Conservation (phyloP, 345 rosid species). For the Citrus cavaleriei region DNA sequence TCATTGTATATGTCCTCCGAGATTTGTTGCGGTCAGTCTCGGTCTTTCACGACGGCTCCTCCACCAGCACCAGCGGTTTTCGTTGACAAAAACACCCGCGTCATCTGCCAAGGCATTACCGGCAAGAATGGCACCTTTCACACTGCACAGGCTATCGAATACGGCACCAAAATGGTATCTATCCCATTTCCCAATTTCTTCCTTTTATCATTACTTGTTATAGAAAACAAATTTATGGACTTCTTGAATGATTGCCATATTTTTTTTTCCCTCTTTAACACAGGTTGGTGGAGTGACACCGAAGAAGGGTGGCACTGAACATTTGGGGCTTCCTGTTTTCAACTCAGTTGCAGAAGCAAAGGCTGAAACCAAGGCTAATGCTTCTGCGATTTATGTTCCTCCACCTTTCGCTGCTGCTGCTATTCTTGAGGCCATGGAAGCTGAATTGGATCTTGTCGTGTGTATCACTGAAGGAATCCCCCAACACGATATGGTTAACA, state of each 20-base stretch:
- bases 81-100: slow-evolving; percentile 85
- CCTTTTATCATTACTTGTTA: no score
- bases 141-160: slow-evolving; percentile 95
- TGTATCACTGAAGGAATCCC: slow-evolving; percentile 97
- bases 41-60: slow-evolving; percentile 43
- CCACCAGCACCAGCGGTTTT: slow-evolving; percentile 80
- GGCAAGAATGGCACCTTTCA: slow-evolving; percentile 94
- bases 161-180: slow-evolving; percentile 89
- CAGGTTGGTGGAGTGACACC: slow-evolving; percentile 99
- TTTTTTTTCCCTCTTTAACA: background rate
- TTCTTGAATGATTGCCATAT: background rate
- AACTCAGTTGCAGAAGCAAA: slow-evolving; percentile 95
- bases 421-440: slow-evolving; percentile 87
- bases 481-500: slow-evolving; percentile 88
- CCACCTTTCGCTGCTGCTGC: slow-evolving; percentile 98
- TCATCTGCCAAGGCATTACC: slow-evolving; percentile 95
- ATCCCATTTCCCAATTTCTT: background rate
- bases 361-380: slow-evolving; percentile 92
- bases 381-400: slow-evolving; percentile 92
- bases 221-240: background rate
- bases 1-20: background rate
- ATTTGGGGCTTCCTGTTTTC: slow-evolving; percentile 94
- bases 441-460: slow-evolving; percentile 86
- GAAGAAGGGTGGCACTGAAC: slow-evolving; percentile 96
- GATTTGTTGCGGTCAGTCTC: background rate